Percentiles rank a stretch among this genome's conserved stretches.
Conservation (phyloP, 805 yeast genomes). For the Myxozyma kluyveri region DNA sequence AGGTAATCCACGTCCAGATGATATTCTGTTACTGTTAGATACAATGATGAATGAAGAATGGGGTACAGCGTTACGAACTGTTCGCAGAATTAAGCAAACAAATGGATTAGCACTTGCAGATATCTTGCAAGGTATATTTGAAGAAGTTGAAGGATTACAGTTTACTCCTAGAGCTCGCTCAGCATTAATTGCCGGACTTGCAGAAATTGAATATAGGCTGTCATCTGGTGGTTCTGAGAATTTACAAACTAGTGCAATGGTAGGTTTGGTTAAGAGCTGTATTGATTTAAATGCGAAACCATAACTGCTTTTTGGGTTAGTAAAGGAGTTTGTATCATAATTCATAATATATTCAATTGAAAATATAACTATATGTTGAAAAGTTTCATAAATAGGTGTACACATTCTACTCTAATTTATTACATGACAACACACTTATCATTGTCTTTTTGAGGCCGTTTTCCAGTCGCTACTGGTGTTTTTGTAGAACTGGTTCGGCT, state of each 20-base stretch:
- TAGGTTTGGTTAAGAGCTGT: conserved; percentile 77
- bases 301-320: too few relatives aligned
- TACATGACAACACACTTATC: conserved; percentile 19
- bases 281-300: conserved; percentile 40
- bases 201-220: conserved; percentile 88
- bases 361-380: too few relatives aligned
- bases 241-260: conserved; percentile 83
- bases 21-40: conserved; percentile 70
- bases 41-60: conserved; percentile 84
- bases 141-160: conserved; percentile 65
- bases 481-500: background rate
- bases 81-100: conserved; percentile 59
- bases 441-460: conserved; percentile 7
- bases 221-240: conserved; percentile 90
- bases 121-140: conserved; percentile 70
- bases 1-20: conserved; percentile 92
- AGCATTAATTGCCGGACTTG: conserved; percentile 62
- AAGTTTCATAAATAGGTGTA: too few relatives aligned
- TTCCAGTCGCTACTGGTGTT: background rate
- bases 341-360: background rate
- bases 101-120: conserved; percentile 92
- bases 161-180: conserved; percentile 62
- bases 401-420: background rate
- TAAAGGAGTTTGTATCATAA: background rate
- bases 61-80: conserved; percentile 68